Evolutionary conservation across 2,329 filamentous ascomycete species (phyloP).

Genomic region (Fusarium sp.): DNA sequence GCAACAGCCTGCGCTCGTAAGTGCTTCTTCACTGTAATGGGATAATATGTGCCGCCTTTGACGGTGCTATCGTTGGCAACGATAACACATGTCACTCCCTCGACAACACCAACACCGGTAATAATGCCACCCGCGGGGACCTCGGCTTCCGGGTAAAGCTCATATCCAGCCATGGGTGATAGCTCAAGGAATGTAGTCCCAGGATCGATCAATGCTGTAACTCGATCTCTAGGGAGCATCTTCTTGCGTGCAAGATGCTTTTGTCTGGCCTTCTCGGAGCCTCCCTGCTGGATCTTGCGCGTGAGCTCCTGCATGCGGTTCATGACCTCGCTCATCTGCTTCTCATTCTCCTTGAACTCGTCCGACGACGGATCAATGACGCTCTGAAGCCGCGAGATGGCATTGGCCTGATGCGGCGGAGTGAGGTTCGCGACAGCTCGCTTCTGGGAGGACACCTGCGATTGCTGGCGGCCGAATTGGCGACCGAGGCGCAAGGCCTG

Average conservation of each 20-base stretch:
- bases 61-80: slow-evolving; percentile 97
- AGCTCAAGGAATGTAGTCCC: slow-evolving; percentile 93
- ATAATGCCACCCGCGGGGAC: slow-evolving; percentile 93
- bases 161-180: slow-evolving; percentile 89
- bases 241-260: slow-evolving; percentile 91
- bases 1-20: slow-evolving; percentile 91
- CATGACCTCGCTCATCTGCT: slow-evolving; percentile 81
- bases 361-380: slow-evolving; percentile 80
- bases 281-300: slow-evolving; percentile 78
- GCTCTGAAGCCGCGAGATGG: slow-evolving; percentile 83
- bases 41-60: slow-evolving; percentile 97
- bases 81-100: slow-evolving; percentile 92
- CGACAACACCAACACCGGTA: slow-evolving; percentile 89
- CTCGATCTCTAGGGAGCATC: slow-evolving; percentile 92
- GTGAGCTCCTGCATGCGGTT: slow-evolving; percentile 77
- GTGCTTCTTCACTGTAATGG: slow-evolving; percentile 98
- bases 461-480: slow-evolving; percentile 53
- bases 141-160: slow-evolving; percentile 87
- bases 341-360: slow-evolving; percentile 84
- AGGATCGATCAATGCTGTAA: slow-evolving; percentile 88
- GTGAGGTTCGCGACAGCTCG: slow-evolving; percentile 79
- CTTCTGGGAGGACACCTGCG: slow-evolving; percentile 41
- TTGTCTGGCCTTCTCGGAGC: slow-evolving; percentile 82
- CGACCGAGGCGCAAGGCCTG: slow-evolving; percentile 57
- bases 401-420: slow-evolving; percentile 82